Conservation (phyloP, 2,329 filamentous ascomycete species). For the Acephala macrosclerotiorum region DNA sequence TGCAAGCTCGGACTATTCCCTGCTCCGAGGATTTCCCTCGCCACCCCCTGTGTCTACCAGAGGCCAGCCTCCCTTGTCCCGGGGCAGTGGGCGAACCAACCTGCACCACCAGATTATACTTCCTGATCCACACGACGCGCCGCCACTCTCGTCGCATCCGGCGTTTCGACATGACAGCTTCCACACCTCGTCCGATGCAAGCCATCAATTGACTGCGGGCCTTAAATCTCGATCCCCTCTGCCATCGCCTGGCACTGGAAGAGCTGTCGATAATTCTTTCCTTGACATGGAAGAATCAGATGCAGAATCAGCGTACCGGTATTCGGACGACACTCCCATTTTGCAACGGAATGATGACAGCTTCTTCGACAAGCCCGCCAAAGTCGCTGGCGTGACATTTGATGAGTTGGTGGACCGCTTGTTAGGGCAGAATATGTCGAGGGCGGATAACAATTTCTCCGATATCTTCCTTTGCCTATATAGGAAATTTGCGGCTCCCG, state of each 20-base stretch:
- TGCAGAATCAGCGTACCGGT: conserved; percentile 67
- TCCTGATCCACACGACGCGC: conserved; percentile 41
- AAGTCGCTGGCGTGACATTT: conserved; percentile 61
- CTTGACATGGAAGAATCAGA: conserved; percentile 68
- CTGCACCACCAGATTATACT: conserved; percentile 40
- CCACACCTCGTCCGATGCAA: conserved; percentile 32
- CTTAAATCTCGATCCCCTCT: conserved; percentile 33
- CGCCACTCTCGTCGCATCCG: conserved; percentile 43
- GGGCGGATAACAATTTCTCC: conserved; percentile 86
- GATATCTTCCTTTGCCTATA: conserved; percentile 93
- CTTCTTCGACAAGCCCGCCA: conserved; percentile 60
- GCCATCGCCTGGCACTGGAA: conserved; percentile 29
- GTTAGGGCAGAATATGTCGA: conserved; percentile 80
- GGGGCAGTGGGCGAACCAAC: conserved; percentile 44
- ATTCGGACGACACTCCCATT: conserved; percentile 72
- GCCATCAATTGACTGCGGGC: conserved; percentile 20
- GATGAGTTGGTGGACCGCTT: conserved; percentile 88
- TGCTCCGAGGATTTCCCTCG: conserved; percentile 60
- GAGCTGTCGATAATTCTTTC: conserved; percentile 37
- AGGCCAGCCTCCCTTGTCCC: conserved; percentile 41
- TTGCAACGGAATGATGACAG: conserved; percentile 72
- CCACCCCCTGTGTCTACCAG: conserved; percentile 48
- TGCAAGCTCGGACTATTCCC: conserved; percentile 74
- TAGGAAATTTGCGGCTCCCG: conserved; percentile 88
- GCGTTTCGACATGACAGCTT: conserved; percentile 40